Base-by-base conservation (phyloP, 805 yeast species). In the Saccharomyces paradoxus region DNA sequence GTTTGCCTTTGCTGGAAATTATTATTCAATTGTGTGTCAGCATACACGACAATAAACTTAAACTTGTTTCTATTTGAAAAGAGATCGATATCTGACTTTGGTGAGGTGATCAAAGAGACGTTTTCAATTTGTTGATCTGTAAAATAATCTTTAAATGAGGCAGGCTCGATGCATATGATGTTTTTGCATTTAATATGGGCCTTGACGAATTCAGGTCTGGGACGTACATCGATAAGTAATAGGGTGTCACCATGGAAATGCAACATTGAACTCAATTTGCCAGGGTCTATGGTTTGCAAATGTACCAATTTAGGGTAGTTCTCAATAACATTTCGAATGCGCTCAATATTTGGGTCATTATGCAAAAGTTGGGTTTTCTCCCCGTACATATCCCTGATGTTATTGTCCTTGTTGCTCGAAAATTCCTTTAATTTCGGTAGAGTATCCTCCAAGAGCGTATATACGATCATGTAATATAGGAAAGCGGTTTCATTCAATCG, bases 161-260 rank as follows among this genome's bases (percentile, higher is more conserved):
- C 74, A 0, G 96, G 96, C 49, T 87, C 96, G 24, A 90, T 77
- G 63, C 89, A 86, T 9, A 87, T 76, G 9, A 85, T 66, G 51
- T 84, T 79, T 2, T 71, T 69, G 29, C 81, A 72, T 12, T 77
- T 72, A 28, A 90, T 81, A 66, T 89, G 96, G 51, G 81, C 79
- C 46, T 73, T 71, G 50, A 81, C 79, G 64, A 77, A 89, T 37
- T 80, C 82, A 21, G 73, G 74, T 32, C 82, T 72, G 12, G 82
- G 71, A 58, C 97, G 73, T 41, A 81, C 77, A 65, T 90, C 97
- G 6, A 90, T 76, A 12, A 89, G 57, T 21, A 90, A 72, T 63
- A 29, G 55, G 46, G 26, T 47, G 22, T 27, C 58, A 41, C 37
- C 52, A 32, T 47, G 46, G 6, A 46, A 21, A 6, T 46, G 49